Evolutionary conservation across 345 rosid species (phyloP), one percentile per base, ranked within the genome.

Genomic region (Chamaenerion angustifolium): DNA sequence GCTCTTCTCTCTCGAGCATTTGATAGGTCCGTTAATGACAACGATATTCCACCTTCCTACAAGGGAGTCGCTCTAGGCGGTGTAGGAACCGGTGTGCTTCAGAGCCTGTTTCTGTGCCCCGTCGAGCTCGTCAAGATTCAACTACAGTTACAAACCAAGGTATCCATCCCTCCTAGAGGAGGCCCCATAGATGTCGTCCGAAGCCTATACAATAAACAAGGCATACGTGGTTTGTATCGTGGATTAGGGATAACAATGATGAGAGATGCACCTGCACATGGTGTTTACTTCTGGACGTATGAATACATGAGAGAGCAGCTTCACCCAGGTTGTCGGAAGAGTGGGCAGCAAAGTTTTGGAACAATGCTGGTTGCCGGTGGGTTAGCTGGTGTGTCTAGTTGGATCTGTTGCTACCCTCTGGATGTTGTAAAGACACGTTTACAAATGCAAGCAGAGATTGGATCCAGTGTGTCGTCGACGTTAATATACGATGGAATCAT

Each of bases 301-400:
- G 96, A 92, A 76, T 92, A 67, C 57, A 55, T 74, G 58, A 64
- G 92, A 47, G 95, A 92, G 70, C 65, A 49, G 55, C 75, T 87
- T 45, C 98, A 92, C 48, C 98, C 95, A 2, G 95, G 96, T 17
- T 87, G 96, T 76, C 63, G 95, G 66, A 84, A 77, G 68, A 63
- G 11, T 12, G 62, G 95, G 11, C 64, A 84, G 18, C 95, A 84
- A 65, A 72, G 66, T 56, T 57, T 92, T 58, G 60, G 46, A 46
- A 92, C 95, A 19, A 87, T 82, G 96, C 72, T 92, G 57, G 17
- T 74, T 0, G 81, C 96, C 0, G 96, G 96, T 52, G 95, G 96
- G 14, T 66, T 82, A 3, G 98, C 90, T 3, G 98, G 95, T 37
- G 96, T 92, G 3, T 76, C 94, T 1, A 92, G 98, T 70, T 87